Evolutionary conservation across 2,329 filamentous ascomycete genomes (phyloP).

Genomic region (Fusarium sp.): DNA sequence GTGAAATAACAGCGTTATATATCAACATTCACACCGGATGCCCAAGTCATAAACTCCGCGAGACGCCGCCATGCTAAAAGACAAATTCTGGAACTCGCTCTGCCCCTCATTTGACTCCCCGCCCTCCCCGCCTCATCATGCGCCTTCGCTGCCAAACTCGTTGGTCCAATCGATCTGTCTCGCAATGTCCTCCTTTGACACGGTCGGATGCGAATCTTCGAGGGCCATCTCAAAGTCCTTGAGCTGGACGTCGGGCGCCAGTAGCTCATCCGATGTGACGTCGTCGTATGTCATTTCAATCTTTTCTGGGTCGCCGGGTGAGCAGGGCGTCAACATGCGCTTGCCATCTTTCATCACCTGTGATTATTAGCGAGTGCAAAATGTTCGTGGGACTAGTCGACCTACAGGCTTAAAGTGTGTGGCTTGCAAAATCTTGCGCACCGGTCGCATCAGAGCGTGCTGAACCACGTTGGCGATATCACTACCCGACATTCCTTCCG

Average conservation of each 20-base stretch:
- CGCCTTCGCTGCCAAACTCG: constrained; percentile 95
- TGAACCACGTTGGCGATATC: constrained; percentile 98
- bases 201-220: constrained; percentile 89
- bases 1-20: constrained; percentile 25
- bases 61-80: constrained; percentile 47
- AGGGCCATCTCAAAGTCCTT: constrained; percentile 97
- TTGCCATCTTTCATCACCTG: constrained; percentile 80
- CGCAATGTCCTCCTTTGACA: constrained; percentile 87
- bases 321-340: constrained; percentile 88
- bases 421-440: constrained; percentile 95
- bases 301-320: constrained; percentile 88
- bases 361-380: constrained; percentile 4
- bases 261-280: constrained; percentile 85
- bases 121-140: constrained; percentile 51
- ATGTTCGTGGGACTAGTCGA: not conserved
- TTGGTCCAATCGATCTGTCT: constrained; percentile 93
- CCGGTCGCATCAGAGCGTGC: constrained; percentile 96
- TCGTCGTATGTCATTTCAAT: constrained; percentile 96
- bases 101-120: constrained; percentile 6
- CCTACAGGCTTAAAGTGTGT: constrained; percentile 96
- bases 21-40: constrained; percentile 35
- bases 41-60: constrained; percentile 43
- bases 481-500: constrained; percentile 95
- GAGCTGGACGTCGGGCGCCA: constrained; percentile 87
- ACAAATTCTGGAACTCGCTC: constrained; percentile 43